These are phyloP conservation scores for Puccinia polysora DNA, from an alignment of 1,284 basidiomycete genomes.

Conservation along the genomic window DNA sequence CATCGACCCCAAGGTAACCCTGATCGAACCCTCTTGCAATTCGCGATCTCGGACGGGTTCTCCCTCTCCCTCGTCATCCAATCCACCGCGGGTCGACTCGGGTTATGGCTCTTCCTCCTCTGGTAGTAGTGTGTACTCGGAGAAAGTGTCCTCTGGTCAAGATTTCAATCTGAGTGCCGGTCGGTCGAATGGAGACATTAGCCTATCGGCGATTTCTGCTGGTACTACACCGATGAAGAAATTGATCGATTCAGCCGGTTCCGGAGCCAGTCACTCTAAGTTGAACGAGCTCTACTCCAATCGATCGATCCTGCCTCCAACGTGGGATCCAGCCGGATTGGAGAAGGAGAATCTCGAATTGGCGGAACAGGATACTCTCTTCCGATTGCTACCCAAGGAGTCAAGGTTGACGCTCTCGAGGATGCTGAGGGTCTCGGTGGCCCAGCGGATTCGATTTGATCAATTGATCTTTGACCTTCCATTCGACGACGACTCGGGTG, in stretches of 20 bases:
- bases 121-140: neutral
- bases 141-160: neutral
- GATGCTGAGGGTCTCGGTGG: conserved; percentile 20
- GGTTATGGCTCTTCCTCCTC: conserved; percentile 1
- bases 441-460: neutral
- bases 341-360: neutral
- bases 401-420: neutral
- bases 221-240: no score
- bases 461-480: neutral
- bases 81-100: neutral
- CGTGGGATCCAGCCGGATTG: neutral
- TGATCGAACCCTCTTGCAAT: neutral
- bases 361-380: conserved; percentile 11
- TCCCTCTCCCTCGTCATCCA: no score
- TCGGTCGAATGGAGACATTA: no score
- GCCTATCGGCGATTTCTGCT: no score
- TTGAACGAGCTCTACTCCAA: neutral
- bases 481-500: neutral
- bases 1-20: neutral
- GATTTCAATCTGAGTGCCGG: neutral
- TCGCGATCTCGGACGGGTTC: neutral
- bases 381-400: conserved; percentile 23
- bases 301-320: neutral
- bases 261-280: neutral
- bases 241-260: neutral